Base-by-base conservation (phyloP, 495 filamentous ascomycete species). In the Annulohypoxylon stygium region DNA sequence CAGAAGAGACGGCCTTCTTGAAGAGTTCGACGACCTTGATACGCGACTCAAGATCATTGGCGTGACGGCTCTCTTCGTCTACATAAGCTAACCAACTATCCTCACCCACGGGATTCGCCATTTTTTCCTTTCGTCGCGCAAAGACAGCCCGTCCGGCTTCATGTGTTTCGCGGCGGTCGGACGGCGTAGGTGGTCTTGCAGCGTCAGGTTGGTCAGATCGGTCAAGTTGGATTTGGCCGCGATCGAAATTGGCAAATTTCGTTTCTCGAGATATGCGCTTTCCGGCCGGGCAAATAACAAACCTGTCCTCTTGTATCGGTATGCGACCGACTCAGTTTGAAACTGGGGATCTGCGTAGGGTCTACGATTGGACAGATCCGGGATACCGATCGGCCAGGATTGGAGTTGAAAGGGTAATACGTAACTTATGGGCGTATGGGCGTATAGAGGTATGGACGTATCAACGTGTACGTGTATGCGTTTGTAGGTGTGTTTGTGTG, bases 11-110 rank as follows among this genome's bases (percentile, higher is more conserved):
- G 20, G 94, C 95, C 69, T 89, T 90, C 50, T 90, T 87, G 79
- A 90, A 97, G 20, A 94, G 83, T 79, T 97, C 94, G 79, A 97
- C 88, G n/a, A 97, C 89, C 60, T 86, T 86, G 67, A 93, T 86
- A 62, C 91, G 83, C 60, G 78, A 78, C 55, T 89, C 88, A 60
- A 89, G 77, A 60, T 87, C 80, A 74, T 77, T 64, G 45, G 85
- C 86, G 57, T 81, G 81, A 51, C 85, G 83, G 72, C 81, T 81
- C 70, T 83, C 81, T 69, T 84, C 84, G 62, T 88, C 86, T 68
- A 87, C 80, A 65, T 82, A 85, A 47, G 83, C 83, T 71, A 88
- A 75, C 86, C 86, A 88, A 75, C 76, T 82, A 61, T 86, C 86
- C 78, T 88, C 86, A 71, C 86, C 86, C 69, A 87, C 83, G 50